Conservation (phyloP, 208 protist species). For the Porcisia hertigi region DNA sequence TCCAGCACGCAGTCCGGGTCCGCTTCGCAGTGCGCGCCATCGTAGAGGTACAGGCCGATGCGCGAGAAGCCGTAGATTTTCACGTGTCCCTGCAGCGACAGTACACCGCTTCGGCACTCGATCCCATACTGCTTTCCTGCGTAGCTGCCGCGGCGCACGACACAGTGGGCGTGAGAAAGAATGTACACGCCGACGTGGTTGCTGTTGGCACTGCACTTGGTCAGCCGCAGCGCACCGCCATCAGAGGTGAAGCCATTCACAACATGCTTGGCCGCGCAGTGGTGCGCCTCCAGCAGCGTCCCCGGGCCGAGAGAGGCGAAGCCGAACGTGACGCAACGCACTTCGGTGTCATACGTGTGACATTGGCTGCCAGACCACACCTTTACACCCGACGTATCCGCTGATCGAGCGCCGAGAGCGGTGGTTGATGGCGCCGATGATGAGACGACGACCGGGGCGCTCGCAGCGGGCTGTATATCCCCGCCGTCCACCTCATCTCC, state of each 20-base stretch:
- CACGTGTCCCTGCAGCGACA: conserved; percentile 67
- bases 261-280: conserved; percentile 59
- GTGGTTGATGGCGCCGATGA: neutral
- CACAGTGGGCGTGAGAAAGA: conserved; percentile 58
- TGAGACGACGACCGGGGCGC: neutral
- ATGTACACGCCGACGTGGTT: conserved; percentile 73
- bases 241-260: conserved; percentile 78
- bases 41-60: conserved; percentile 61
- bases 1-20: conserved; percentile 52
- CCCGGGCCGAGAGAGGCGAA: conserved; percentile 69
- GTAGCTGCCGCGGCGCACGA: conserved; percentile 59
- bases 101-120: conserved; percentile 50
- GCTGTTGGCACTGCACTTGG: conserved; percentile 59
- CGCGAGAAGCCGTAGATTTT: conserved; percentile 66
- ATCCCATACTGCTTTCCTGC: conserved; percentile 58
- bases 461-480: neutral
- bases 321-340: conserved; percentile 62
- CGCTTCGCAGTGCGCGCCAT: conserved; percentile 39
- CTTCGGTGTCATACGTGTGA: conserved; percentile 44
- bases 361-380: conserved; percentile 67
- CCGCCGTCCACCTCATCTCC: neutral
- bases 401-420: neutral
- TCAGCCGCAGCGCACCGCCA: conserved; percentile 46
- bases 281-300: conserved; percentile 48
- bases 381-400: conserved; percentile 59